phyloP scores from a whole-genome alignment of 108 stramenopile species.

The Cylindrotheca fusiformis region DNA sequence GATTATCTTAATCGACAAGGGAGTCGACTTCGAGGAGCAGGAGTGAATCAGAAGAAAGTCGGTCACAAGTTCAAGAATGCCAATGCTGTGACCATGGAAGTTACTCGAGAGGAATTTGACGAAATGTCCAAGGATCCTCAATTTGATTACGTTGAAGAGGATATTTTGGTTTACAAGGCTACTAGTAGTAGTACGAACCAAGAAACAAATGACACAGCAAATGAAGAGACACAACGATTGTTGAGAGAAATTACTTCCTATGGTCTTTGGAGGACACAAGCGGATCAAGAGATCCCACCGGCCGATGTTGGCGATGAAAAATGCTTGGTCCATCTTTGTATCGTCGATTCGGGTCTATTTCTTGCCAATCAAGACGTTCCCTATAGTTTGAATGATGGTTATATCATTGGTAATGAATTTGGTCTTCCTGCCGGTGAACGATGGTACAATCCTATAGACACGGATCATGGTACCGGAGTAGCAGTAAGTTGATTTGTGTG shows the following conservation, averaged over 20 bases:
- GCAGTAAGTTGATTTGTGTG: no score
- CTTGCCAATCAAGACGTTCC: constrained; percentile 40
- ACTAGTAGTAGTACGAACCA: no score
- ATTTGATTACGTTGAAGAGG: not conserved
- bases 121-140: not conserved
- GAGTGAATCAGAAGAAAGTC: not conserved
- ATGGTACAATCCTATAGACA: constrained; percentile 5
- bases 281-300: not conserved
- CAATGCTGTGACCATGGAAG: not conserved
- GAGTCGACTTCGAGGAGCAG: not conserved
- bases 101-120: not conserved
- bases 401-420: constrained; percentile 6
- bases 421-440: not conserved
- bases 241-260: not conserved
- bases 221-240: not conserved
- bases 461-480: constrained; percentile 38
- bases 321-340: constrained; percentile 36
- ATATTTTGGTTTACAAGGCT: not conserved
- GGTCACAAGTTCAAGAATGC: not conserved
- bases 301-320: not conserved
- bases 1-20: not conserved
- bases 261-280: not conserved
- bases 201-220: not conserved
- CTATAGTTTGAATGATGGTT: constrained; percentile 2
- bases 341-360: constrained; percentile 56